Evolutionary conservation across 768 basidiomycete genomes (phyloP), one percentile per base, ranked within the genome.

Genomic region (Lactifluus rugatus): DNA sequence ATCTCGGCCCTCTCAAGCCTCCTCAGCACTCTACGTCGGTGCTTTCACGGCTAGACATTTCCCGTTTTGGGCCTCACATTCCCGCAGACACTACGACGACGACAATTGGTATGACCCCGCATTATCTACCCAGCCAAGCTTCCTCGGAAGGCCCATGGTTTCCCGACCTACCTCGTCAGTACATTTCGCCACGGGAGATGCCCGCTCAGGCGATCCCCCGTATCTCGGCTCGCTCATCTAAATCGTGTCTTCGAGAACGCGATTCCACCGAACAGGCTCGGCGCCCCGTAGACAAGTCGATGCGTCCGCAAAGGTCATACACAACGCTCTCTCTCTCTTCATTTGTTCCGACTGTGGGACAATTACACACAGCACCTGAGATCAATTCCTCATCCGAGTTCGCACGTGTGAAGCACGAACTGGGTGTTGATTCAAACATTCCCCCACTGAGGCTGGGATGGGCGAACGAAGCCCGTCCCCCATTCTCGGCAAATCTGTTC

Each of bases 341-440:
- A 31, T n/a, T 51, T n/a, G 49, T 26, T 51, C 42, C 54, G 23
- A 41, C 14, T 14, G 13, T 25, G 9, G 49, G 58, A 25, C 42
- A 51, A 9, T 28, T 28, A 19, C 31, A 55, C 2, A 16, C 44
- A 0, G 6, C 36, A 19, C 14, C 11, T 10, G 44, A 34, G 26
- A 19, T 36, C 26, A 17, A 51, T n/a, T 51, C 37, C 19, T 23
- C 37, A 1, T 17, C 44, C 21, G 48, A 56, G 3, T 47, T 41
- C 2, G 1, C 54, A 0, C 44, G 45, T n/a, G 54, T 60, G 41
- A 60, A 60, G 44, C 48, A 47, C 17, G 58, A 60, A 28, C 48
- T 49, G 10, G 58, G 56, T 51, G 14, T 26, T 14, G 54, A 60
- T 41, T 11, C 49, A 45, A 25, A 23, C 32, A 46, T 41, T 14